Percentiles rank a stretch among this genome's conserved stretches.
These are phyloP conservation scores for Boletus tomentosulus DNA, from an alignment of 768 basidiomycete genomes.

Conservation along the genomic window DNA sequence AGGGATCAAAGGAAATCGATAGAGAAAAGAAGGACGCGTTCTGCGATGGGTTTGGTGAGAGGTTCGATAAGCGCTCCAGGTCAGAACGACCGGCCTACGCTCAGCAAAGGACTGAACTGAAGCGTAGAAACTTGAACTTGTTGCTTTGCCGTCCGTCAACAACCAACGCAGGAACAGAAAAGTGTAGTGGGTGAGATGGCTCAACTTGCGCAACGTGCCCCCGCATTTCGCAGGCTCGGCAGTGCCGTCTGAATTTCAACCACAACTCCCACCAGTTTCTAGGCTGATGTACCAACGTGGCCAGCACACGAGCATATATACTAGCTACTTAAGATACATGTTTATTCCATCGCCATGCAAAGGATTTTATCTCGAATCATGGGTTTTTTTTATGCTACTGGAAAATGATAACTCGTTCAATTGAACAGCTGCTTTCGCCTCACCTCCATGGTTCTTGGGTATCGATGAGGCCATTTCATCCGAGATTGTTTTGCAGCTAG, in stretches of 20 bases:
- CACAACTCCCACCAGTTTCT: neutral
- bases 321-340: no score
- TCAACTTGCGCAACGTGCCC: conserved; percentile 15
- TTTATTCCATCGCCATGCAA: no score
- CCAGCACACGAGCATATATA: no score
- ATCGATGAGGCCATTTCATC: no score
- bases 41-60: conserved; percentile 29
- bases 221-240: conserved; percentile 34
- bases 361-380: no score
- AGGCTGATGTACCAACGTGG: no score
- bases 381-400: no score
- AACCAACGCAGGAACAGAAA: conserved; percentile 32
- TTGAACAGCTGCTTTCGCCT: no score
- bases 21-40: conserved; percentile 38
- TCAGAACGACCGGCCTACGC: conserved; percentile 32
- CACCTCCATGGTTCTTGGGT: no score
- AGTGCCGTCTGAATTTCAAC: conserved; percentile 36
- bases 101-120: conserved; percentile 23
- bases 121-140: conserved; percentile 24
- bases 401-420: no score
- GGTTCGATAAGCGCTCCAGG: conserved; percentile 33
- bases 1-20: conserved; percentile 26
- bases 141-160: conserved; percentile 33
- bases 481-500: no score
- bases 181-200: conserved; percentile 8